Conservation (phyloP, 2,329 filamentous ascomycete genomes). For the Penicillium sp. region DNA sequence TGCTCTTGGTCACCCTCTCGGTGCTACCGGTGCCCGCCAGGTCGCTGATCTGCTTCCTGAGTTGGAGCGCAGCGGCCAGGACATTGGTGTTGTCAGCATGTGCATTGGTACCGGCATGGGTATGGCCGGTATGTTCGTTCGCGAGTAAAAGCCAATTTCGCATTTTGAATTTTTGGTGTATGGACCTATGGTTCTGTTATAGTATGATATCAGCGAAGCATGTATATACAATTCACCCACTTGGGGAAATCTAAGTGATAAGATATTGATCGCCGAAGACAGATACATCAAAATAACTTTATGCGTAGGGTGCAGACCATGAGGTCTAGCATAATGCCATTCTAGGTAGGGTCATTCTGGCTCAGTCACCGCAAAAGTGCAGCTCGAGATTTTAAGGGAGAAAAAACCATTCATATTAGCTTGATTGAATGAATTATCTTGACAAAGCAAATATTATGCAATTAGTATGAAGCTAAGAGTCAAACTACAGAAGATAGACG, state of each 20-base stretch:
- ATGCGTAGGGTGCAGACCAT: background rate
- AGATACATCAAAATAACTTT: accelerated
- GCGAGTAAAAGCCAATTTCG: slow-evolving; percentile 50
- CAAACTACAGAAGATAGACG: background rate
- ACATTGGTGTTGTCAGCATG: slow-evolving; percentile 88
- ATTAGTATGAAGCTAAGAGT: background rate
- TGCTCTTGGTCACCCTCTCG: slow-evolving; percentile 87
- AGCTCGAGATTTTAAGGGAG: no score
- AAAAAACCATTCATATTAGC: no score
- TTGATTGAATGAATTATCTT: no score
- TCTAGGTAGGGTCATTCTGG: background rate
- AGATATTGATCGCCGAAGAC: background rate
- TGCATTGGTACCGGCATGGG: slow-evolving; percentile 83
- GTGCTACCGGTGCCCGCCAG: slow-evolving; percentile 83
- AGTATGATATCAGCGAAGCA: slow-evolving; percentile 24
- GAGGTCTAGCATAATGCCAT: background rate
- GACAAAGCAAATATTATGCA: no score
- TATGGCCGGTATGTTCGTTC: slow-evolving; percentile 67
- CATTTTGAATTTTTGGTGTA: slow-evolving; percentile 1
- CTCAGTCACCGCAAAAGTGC: background rate
- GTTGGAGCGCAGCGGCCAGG: slow-evolving; percentile 64
- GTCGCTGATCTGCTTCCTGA: slow-evolving; percentile 70
- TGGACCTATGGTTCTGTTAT: slow-evolving; percentile 1
- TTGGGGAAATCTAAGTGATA: slow-evolving; percentile 3
- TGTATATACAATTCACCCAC: slow-evolving; percentile 22